These are phyloP conservation scores for Salix arbutifolia DNA, from an alignment of 345 rosid genomes.

Conservation along the genomic window DNA sequence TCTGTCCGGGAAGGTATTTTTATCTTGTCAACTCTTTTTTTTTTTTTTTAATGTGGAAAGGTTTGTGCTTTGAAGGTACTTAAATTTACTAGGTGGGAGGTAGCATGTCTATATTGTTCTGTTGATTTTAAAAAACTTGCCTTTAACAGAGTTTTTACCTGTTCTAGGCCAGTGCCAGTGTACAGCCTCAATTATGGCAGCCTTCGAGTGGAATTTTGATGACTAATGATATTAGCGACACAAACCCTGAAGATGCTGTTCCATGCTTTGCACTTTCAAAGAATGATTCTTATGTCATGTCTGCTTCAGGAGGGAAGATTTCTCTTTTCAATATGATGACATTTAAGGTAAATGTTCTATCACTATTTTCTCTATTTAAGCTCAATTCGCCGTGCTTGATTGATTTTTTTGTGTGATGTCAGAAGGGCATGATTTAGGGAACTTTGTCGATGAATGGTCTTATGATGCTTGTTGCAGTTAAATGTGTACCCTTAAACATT, in stretches of 20 bases:
- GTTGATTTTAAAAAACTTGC: not conserved
- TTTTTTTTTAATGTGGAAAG: not conserved
- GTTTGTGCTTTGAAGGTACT: not conserved
- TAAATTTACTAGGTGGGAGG: not conserved
- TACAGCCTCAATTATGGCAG: conserved; percentile 67
- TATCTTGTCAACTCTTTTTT: not conserved
- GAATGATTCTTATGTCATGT: conserved; percentile 66
- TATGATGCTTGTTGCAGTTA: not conserved
- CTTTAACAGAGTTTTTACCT: conserved; percentile 12
- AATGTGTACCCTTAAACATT: not conserved
- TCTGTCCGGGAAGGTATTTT: conserved; percentile 41
- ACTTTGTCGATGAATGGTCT: not conserved
- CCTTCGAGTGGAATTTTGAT: conserved; percentile 61
- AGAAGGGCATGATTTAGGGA: not conserved
- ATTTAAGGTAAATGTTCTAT: conserved; percentile 51
- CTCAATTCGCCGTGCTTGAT: not conserved
- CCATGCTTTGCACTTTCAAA: conserved; percentile 77
- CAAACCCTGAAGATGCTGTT: conserved; percentile 73
- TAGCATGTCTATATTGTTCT: not conserved
- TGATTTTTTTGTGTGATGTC: not conserved
- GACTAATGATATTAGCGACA: conserved; percentile 61
- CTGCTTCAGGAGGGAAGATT: conserved; percentile 79
- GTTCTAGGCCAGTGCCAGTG: conserved; percentile 59
- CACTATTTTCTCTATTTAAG: not conserved
- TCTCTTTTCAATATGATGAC: conserved; percentile 68